Base-by-base conservation (phyloP, 257 asterid genomes). In the Solanum etuberosum region DNA sequence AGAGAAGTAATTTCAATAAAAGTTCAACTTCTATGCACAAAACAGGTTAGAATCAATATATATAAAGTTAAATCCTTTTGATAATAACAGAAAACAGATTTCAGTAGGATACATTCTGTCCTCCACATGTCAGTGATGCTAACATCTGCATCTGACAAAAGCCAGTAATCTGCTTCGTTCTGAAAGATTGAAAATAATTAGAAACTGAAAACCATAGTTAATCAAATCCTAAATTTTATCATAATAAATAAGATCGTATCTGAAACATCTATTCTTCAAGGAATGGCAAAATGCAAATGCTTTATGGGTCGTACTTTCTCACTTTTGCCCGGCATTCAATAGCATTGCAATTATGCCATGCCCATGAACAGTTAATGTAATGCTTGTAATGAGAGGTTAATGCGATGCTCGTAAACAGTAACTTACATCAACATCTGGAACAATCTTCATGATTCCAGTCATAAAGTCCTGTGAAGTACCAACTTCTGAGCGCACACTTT, bases 381-480 rank as follows among this genome's bases (percentile, higher is more conserved):
- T 72, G 40, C 61, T 35, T 59, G 82, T 32, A 71, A 86, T 3
- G 42, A 72, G 29, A 34, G 16, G 81, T 72, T 72, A 72, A 84
- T 38, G 81, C 51, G 27, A 37, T 80, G 59, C 61, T 63, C 32
- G 72, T 38, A 71, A 86, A 51, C 67, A 86, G 67, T 25, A 89
- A 91, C 99, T 97, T 92, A 97, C 99, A 88, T 95, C 95, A 80
- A 95, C 98, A 74, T 94, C 96, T 6, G 99, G 98, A 74, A 93
- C 96, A 65, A 97, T 95, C 88, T 94, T 95, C 95, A 95, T 91
- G 85, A 97, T 95, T 89, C 98, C 98, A 77, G 91, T 90, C 88
- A 91, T 91, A 78, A 93, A 92, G 87, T 97, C 98, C 87, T 92
- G 96, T 21, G 98, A 95, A 77, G 95, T 88, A 81, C 94, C 93